Evolutionary conservation across 306 rosid genomes (phyloP).

Genomic region (Quercus dentata): DNA sequence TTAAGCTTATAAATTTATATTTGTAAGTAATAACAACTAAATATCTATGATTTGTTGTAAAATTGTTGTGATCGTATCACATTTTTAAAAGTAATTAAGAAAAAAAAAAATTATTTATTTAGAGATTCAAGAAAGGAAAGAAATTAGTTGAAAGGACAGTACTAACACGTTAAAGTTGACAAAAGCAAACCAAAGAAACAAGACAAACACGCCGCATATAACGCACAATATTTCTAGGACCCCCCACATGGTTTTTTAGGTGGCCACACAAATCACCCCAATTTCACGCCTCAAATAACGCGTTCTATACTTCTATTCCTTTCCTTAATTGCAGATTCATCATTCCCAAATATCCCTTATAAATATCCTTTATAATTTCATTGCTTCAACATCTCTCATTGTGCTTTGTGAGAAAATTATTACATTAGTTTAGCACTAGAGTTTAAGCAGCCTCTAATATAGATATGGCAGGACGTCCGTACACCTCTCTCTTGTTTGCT

Average conservation of each 20-base stretch:
- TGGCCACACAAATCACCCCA: background rate
- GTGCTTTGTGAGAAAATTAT: background rate
- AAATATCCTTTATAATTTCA: constrained; percentile 22
- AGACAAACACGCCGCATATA: constrained; percentile 45
- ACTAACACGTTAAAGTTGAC: constrained; percentile 32
- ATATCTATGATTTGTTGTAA: too few relatives aligned
- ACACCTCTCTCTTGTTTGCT: constrained; percentile 31
- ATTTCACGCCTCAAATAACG: constrained; percentile 40
- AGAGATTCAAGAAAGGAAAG: background rate
- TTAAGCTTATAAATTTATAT: too few relatives aligned
- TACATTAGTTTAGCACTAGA: background rate
- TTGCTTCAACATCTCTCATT: background rate
- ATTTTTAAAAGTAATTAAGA: background rate
- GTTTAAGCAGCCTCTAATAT: background rate
- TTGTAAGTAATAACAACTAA: too few relatives aligned
- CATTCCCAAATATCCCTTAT: constrained; percentile 22
- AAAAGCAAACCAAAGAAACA: constrained; percentile 20
- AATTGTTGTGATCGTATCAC: fast-evolving
- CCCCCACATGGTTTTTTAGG: constrained; percentile 4
- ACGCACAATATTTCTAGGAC: constrained; percentile 32
- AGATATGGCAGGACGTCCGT: constrained; percentile 40
- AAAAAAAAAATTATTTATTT: background rate
- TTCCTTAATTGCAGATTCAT: background rate
- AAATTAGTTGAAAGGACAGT: background rate
- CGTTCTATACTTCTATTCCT: constrained; percentile 2